Evolutionary conservation across 1,139 yeast species (phyloP), one percentile per base, ranked within the genome.

Genomic region (Suhomyces chickasaworum): DNA sequence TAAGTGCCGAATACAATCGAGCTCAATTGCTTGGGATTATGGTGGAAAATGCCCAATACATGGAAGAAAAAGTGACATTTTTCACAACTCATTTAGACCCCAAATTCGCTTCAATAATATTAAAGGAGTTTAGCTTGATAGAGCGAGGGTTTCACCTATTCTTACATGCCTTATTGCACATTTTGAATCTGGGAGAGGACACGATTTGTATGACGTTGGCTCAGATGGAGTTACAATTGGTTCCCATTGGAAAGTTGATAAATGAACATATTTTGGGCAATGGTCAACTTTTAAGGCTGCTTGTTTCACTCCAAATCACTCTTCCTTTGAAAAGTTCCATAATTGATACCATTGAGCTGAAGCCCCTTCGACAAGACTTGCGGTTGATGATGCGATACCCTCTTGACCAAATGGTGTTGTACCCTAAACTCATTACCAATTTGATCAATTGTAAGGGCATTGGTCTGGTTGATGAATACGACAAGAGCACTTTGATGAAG

Each of bases 371-470:
- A 6, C 13, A 23, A 10, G 16, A 18, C 9, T 43, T 43, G 42
- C 13, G 22, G 17, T 9, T 8, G 25, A 10, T 22, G 18, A 7
- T 35, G 5, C 7, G 18, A n/a, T 33, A 37, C 39, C 54, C 53
- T 5, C 37, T 49, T 7, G 49, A 46, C 20, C 41, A 44, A 18
- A 33, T 44, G 6, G 37, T 17, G 10, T 5, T 9, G 6, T 8
- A 13, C 12, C 32, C 32, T 9, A 13, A 13, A 6, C 32, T 29
- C 6, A 2, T 29, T 13, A 17, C 17, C 4, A 17, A 29, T 13
- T 29, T 29, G 32, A 29, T 29, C 32, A 29, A 29, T 9, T 17
- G 15, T 2, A 29, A 29, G 32, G 32, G 32, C 16, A 5, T 17
- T 13, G 32, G 15, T 9, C 32, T 7, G 32, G 32, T 29, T 9